A percentile compares a stretch with the other conserved stretches of the same genome.
phyloP scores from a whole-genome alignment of 495 filamentous ascomycete species.

The Neurospora tetrasperma region DNA sequence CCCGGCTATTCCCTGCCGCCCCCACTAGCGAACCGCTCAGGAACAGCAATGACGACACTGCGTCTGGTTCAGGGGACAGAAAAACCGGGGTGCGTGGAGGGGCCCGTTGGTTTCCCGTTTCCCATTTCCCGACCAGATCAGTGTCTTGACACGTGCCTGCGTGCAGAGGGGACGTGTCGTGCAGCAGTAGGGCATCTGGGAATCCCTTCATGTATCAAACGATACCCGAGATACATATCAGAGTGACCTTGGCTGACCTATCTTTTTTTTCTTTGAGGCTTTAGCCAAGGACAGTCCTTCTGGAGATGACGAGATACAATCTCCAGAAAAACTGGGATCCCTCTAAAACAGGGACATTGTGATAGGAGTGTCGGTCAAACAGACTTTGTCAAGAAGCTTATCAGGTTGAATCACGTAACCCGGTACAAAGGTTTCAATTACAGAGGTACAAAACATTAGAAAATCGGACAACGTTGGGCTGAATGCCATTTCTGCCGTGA shows the following conservation, averaged over 20 bases:
- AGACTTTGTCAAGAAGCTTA: not conserved
- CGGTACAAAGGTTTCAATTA: too few species aligned
- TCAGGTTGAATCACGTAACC: not conserved
- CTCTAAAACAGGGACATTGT: not conserved
- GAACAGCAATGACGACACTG: not conserved
- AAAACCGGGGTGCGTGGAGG: not conserved
- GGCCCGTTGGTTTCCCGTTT: not conserved
- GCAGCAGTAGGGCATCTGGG: not conserved
- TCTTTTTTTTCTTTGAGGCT: not conserved
- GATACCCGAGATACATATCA: not conserved
- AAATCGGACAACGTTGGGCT: not conserved
- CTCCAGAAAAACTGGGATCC: not conserved
- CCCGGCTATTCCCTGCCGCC: not conserved
- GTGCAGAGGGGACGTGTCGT: not conserved
- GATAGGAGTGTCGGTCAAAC: not conserved
- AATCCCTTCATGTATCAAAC: not conserved
- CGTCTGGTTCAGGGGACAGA: not conserved
- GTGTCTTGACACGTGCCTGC: not conserved
- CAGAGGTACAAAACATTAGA: too few species aligned
- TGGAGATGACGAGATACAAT: not conserved
- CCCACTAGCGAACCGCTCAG: not conserved
- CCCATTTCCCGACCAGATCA: not conserved
- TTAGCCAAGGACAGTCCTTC: not conserved
- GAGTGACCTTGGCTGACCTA: not conserved
- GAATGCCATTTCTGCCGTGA: not conserved